These are phyloP conservation scores for Aristolochia californica DNA, from an alignment of 164 flowering plant genomes.

Conservation along the genomic window DNA sequence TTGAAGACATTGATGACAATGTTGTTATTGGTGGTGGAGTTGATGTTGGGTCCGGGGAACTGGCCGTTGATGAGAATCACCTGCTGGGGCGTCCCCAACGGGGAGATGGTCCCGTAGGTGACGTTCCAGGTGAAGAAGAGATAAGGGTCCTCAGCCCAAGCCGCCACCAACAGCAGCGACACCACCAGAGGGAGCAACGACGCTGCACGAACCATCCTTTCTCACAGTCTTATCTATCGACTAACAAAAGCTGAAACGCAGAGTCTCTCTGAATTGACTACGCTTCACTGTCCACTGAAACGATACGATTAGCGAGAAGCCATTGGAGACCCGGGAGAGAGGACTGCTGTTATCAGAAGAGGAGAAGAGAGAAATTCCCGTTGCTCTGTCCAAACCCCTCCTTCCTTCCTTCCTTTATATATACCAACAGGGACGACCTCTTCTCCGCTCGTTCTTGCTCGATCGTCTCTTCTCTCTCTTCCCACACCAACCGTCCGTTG, in stretches of 20 bases:
- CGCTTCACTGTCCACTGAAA: neutral
- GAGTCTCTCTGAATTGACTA: neutral
- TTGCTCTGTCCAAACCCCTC: no score
- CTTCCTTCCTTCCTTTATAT: no score
- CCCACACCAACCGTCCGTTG: no score
- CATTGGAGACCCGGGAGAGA: neutral
- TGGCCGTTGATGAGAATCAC: slow-evolving; percentile 42
- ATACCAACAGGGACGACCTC: no score
- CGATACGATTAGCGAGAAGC: neutral
- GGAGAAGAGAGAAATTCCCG: no score
- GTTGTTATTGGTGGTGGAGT: slow-evolving; percentile 53
- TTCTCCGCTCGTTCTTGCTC: no score
- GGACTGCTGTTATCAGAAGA: no score
- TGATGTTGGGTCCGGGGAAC: slow-evolving; percentile 55
- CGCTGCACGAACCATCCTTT: neutral
- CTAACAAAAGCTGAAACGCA: neutral
- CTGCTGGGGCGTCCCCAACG: slow-evolving; percentile 33
- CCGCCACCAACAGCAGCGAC: slow-evolving; percentile 4
- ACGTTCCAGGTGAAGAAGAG: slow-evolving; percentile 31
- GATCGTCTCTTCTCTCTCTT: no score
- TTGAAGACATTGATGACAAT: slow-evolving; percentile 50
- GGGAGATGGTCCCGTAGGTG: slow-evolving; percentile 31
- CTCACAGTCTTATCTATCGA: no score
- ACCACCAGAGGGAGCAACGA: slow-evolving; percentile 4
- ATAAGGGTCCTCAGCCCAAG: slow-evolving; percentile 29